These are phyloP conservation scores for Hemerocallis citrina DNA, from an alignment of 106 monocot genomes.

Conservation along the genomic window DNA sequence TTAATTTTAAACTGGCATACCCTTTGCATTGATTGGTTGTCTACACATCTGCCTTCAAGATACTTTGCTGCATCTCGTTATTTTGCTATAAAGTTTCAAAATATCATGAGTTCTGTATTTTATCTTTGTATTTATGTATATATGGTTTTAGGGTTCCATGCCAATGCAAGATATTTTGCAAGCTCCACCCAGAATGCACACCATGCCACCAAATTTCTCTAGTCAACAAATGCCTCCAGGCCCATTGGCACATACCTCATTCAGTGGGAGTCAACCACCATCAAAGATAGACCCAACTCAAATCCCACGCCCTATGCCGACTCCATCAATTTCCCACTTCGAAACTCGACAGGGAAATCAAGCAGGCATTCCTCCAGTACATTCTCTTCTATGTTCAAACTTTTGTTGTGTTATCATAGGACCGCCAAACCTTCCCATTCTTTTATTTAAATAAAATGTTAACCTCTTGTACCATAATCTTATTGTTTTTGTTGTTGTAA, in stretches of 20 bases:
- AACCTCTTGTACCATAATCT: slow-evolving; percentile 2
- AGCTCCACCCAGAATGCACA: slow-evolving; percentile 65
- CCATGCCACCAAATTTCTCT: slow-evolving; percentile 26
- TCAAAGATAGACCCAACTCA: slow-evolving; percentile 94
- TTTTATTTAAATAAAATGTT: slow-evolving; percentile 2
- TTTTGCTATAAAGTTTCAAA: neutral
- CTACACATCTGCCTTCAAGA: neutral
- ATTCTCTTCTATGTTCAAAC: neutral
- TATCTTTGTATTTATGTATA: neutral
- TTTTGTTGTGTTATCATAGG: neutral
- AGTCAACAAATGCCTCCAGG: slow-evolving; percentile 30
- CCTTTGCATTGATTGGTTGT: neutral
- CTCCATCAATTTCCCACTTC: slow-evolving; percentile 42
- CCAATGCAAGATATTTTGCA: slow-evolving; percentile 38
- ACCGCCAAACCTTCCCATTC: too few relatives aligned
- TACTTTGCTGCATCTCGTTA: neutral
- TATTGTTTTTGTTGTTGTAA: slow-evolving; percentile 6
- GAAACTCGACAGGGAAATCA: slow-evolving; percentile 88
- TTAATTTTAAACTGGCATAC: neutral
- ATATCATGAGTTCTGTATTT: neutral
- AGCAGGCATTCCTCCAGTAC: slow-evolving; percentile 71
- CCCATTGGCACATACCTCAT: slow-evolving; percentile 47
- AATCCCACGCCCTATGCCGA: slow-evolving; percentile 75
- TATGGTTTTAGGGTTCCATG: slow-evolving; percentile 35
- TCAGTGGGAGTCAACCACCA: slow-evolving; percentile 41